phyloP scores from a whole-genome alignment of 257 asterid species.

The Parsonsia alboflavescens region DNA sequence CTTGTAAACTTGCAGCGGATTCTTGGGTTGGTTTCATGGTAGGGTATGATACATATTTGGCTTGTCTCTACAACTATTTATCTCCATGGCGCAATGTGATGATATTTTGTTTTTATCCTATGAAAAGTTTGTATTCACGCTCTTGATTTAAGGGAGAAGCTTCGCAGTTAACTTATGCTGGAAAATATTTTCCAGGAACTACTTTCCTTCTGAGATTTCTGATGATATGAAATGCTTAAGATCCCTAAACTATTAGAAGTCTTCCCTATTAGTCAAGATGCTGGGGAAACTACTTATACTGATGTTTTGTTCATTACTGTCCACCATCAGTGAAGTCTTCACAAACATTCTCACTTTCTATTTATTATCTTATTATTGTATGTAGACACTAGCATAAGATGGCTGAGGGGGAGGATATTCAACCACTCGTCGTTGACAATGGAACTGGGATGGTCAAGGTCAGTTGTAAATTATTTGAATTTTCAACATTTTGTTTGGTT shows the following conservation, averaged over 20 bases:
- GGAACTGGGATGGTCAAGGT: constrained; percentile 47
- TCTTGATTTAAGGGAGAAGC: not conserved
- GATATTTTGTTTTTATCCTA: not conserved
- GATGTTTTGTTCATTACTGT: not conserved
- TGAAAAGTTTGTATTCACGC: not conserved
- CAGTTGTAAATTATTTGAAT: not conserved
- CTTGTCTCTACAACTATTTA: not conserved
- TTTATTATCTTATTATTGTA: not conserved
- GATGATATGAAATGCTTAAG: not conserved
- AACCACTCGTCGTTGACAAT: constrained; percentile 42
- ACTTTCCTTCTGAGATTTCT: not conserved
- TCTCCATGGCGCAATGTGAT: not conserved
- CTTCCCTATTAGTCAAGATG: too few relatives aligned
- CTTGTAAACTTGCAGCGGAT: not conserved
- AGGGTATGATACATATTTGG: not conserved
- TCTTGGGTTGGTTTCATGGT: too few relatives aligned
- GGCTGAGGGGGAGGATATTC: constrained; percentile 42
- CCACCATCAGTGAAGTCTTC: not conserved
- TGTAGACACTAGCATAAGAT: constrained; percentile 10
- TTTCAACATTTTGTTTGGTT: not conserved
- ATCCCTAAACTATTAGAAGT: too few relatives aligned
- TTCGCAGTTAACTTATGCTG: not conserved
- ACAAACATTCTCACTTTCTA: not conserved
- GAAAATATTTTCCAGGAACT: not conserved
- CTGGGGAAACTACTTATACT: not conserved